A percentile compares a stretch with the other conserved stretches of the same genome.
Conservation (phyloP, 139 green algal species). For the Pleodorina starrii region DNA sequence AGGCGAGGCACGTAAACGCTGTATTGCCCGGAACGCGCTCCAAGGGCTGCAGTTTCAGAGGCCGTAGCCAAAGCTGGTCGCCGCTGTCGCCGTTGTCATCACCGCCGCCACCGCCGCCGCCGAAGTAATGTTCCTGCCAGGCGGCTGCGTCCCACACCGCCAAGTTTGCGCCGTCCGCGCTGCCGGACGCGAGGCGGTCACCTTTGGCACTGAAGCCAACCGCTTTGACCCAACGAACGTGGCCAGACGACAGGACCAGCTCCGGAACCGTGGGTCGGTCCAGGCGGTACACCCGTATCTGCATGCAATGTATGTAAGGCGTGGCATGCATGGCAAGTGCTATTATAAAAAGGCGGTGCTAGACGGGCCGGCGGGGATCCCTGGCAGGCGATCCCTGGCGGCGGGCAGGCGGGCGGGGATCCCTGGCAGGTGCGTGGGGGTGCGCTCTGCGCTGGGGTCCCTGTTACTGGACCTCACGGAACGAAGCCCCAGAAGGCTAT, state of each 20-base stretch:
- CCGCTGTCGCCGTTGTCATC: neutral
- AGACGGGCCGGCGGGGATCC: no score
- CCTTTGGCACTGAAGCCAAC: neutral
- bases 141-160: conserved; percentile 8
- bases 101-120: neutral
- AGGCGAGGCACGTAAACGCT: neutral
- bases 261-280: neutral
- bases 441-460: no score
- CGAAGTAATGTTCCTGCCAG: neutral
- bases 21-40: neutral
- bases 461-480: no score
- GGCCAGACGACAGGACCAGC: neutral
- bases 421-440: no score
- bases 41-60: neutral
- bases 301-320: neutral
- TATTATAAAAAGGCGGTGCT: no score
- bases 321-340: no score
- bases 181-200: neutral
- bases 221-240: neutral
- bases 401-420: no score
- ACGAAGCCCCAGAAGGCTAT: no score
- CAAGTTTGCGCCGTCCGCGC: neutral
- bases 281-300: conserved; percentile 25
- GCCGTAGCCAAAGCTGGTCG: neutral
- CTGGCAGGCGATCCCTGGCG: no score